Evolutionary conservation across 495 filamentous ascomycete genomes (phyloP).

Genomic region (Annulohypoxylon maeteangense): DNA sequence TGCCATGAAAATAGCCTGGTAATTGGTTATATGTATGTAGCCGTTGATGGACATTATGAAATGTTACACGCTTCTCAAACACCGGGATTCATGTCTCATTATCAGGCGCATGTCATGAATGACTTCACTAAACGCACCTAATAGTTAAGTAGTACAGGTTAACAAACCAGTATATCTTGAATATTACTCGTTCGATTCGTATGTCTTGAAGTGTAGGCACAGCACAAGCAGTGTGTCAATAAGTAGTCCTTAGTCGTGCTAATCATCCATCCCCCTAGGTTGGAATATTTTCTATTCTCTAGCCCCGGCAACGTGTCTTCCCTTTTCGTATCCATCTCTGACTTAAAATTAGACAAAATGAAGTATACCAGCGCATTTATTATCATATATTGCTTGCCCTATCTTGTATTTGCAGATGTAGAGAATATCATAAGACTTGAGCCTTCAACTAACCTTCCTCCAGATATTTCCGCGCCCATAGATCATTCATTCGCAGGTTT

Average conservation of each 20-base stretch:
- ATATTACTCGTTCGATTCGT: no score
- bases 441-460: constrained; percentile 20
- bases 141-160: constrained; percentile 1
- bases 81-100: constrained; percentile 22
- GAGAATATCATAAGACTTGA: constrained; percentile 13
- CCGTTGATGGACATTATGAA: not conserved
- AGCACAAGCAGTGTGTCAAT: not conserved
- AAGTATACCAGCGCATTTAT: not conserved
- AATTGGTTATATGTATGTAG: not conserved
- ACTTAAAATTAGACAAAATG: constrained; percentile 1
- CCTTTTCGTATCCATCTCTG: not conserved
- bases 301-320: not conserved
- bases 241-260: not conserved
- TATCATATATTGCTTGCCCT: not conserved
- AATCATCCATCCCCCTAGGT: not conserved
- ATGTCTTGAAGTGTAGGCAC: not conserved
- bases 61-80: constrained; percentile 20
- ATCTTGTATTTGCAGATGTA: constrained; percentile 6
- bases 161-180: not conserved
- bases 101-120: constrained; percentile 7
- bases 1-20: not conserved
- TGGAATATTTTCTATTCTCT: not conserved
- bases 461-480: constrained; percentile 17
- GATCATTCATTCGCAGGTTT: constrained; percentile 51
- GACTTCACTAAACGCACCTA: constrained; percentile 1